phyloP scores from a whole-genome alignment of 1,284 basidiomycete genomes.

The Xerocomus nothofagi region DNA sequence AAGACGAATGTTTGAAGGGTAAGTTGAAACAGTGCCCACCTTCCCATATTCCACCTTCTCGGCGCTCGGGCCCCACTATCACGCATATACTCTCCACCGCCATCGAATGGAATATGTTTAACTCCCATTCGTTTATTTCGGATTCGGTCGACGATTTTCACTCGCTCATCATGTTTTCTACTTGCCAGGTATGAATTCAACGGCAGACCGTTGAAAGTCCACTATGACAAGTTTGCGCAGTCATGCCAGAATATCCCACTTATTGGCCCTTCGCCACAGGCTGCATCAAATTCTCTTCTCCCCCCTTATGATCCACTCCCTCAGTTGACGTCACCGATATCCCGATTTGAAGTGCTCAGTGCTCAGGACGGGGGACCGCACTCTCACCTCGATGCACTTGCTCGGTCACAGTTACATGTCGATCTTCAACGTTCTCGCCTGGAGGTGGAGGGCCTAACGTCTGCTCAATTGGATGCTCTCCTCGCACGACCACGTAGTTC shows the following conservation, averaged over 20 bases:
- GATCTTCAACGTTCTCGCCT: conserved; percentile 30
- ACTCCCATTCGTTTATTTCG: not conserved
- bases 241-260: conserved; percentile 37
- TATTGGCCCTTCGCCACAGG: conserved; percentile 22
- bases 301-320: conserved; percentile 27
- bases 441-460: conserved; percentile 27
- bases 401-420: conserved; percentile 27
- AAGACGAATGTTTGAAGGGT: conserved; percentile 86
- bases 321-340: conserved; percentile 28
- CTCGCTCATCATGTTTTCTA: conserved; percentile 10
- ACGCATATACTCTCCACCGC: too few relatives aligned
- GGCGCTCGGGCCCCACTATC: not conserved
- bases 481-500: conserved; percentile 26
- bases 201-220: conserved; percentile 81
- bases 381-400: conserved; percentile 23
- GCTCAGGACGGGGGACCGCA: conserved; percentile 26
- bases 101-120: not conserved
- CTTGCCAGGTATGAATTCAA: conserved; percentile 77
- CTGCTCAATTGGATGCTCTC: conserved; percentile 31
- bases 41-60: not conserved
- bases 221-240: conserved; percentile 76
- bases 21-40: conserved; percentile 28
- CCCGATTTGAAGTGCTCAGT: conserved; percentile 28
- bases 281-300: conserved; percentile 18
- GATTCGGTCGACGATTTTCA: conserved; percentile 1